Percentiles rank a stretch among this genome's conserved stretches.
Evolutionary conservation across 106 monocot species (phyloP).

Genomic region (Dioscorea alata): DNA sequence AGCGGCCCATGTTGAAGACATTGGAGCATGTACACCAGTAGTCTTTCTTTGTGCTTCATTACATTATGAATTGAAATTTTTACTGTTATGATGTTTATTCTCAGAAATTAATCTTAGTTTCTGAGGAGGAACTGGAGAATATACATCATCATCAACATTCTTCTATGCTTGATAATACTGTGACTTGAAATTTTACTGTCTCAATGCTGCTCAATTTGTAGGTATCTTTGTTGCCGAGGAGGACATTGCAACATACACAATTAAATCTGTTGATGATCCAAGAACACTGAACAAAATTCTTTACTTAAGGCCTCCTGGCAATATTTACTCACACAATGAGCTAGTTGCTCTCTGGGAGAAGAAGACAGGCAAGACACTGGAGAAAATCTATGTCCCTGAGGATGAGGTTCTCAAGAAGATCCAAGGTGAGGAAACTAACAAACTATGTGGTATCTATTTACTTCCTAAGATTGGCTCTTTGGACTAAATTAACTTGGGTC

Average conservation of each 20-base stretch:
- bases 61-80: not conserved
- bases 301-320: conserved; percentile 39
- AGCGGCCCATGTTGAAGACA: too few species aligned
- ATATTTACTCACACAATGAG: conserved; percentile 56
- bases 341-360: conserved; percentile 63
- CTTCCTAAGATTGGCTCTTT: not conserved
- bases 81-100: not conserved
- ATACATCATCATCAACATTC: too few species aligned
- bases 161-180: not conserved
- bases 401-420: conserved; percentile 52
- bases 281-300: conserved; percentile 71
- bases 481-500: not conserved
- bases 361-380: conserved; percentile 51
- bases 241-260: conserved; percentile 55
- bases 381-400: conserved; percentile 51
- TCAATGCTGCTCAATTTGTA: conserved; percentile 10
- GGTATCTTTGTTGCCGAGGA: conserved; percentile 47
- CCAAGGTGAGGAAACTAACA: conserved; percentile 18
- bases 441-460: not conserved
- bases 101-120: too few species aligned
- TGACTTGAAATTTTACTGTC: not conserved
- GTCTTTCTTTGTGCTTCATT: too few species aligned
- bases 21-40: too few species aligned
- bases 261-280: conserved; percentile 55
- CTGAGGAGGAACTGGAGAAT: too few species aligned